These are phyloP conservation scores for Aspergillus steynii DNA, from an alignment of 495 filamentous ascomycete species.

Conservation along the genomic window DNA sequence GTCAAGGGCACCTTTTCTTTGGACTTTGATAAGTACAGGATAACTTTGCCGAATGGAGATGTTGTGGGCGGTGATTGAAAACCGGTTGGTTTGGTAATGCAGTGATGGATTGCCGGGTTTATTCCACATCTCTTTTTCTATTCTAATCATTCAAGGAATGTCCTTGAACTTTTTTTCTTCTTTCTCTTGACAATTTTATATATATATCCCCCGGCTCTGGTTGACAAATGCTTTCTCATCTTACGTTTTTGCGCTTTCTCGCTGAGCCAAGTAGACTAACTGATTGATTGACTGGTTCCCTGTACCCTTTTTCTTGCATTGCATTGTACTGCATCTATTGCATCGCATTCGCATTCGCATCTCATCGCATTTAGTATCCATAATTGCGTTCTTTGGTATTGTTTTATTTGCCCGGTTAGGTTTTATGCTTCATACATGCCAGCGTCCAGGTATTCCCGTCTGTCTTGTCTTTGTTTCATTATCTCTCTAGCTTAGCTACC, in stretches of 20 bases:
- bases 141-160: neutral
- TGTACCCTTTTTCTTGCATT: neutral
- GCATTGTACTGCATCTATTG: neutral
- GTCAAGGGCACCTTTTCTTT: constrained; percentile 36
- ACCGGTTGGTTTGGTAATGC: neutral
- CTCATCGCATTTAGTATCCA: neutral
- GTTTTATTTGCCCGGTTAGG: neutral
- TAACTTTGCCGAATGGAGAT: constrained; percentile 43
- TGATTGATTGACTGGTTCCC: neutral
- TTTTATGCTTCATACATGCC: neutral
- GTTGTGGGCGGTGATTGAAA: constrained; percentile 33
- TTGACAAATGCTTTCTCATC: neutral
- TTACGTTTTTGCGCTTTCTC: neutral
- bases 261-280: neutral
- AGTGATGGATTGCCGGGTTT: neutral
- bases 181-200: neutral
- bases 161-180: neutral
- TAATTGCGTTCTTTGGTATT: neutral
- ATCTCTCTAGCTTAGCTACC: too few species aligned
- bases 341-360: neutral
- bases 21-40: constrained; percentile 45
- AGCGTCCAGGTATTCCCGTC: neutral
- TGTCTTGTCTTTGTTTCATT: too few species aligned
- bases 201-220: neutral
- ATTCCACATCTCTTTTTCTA: neutral